Evolutionary conservation across 169 alveolate genomes (phyloP), one percentile per base, ranked within the genome.

Genomic region (Plasmodium vivax): DNA sequence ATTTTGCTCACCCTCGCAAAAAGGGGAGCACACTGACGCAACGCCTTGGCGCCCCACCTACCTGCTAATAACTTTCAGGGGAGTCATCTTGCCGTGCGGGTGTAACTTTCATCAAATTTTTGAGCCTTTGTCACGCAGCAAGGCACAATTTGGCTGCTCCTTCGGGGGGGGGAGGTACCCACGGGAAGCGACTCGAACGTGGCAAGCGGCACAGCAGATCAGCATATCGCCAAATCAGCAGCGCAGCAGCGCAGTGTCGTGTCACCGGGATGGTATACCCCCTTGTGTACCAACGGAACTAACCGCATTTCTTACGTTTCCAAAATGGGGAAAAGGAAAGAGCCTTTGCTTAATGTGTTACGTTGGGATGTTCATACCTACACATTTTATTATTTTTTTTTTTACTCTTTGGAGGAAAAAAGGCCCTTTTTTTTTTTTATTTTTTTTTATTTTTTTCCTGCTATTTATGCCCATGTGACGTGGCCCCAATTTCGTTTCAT

Each of bases 61-160:
- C 94, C 90, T 88, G 90, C 32, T 88, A 79, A 88, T 58, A 54
- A 58, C 71, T 77, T 58, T 79, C 41, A 88, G 54, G 73, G 62
- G 36, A 2, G 80, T 88, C 94, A 88, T 88, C 58, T 79, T 87
- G 2, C n/a, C 72, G 7, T 41, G 47, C 0, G 72, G 43, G 71
- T 56, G 71, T 58, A 16, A 62, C 30, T 34, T 79, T 73, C 79
- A 74, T 41, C 19, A 85, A 74, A 75, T 38, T 38, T 27, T 19
- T 68, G 41, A 2, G 27, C 77, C 32, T 27, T 2, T n/a, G 38
- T 27, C n/a, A 68, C 14, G 14, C 38, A 27, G 77, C 3, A 27
- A 8, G 38, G 77, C 41, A n/a, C 38, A 30, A 30, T 68, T 68
- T 19, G 32, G 77, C 16, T 68, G 32, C 77, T 68, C 77, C 58